These are phyloP conservation scores for Xylaria sp. DNA, from an alignment of 2,329 filamentous ascomycete species.

Conservation along the genomic window DNA sequence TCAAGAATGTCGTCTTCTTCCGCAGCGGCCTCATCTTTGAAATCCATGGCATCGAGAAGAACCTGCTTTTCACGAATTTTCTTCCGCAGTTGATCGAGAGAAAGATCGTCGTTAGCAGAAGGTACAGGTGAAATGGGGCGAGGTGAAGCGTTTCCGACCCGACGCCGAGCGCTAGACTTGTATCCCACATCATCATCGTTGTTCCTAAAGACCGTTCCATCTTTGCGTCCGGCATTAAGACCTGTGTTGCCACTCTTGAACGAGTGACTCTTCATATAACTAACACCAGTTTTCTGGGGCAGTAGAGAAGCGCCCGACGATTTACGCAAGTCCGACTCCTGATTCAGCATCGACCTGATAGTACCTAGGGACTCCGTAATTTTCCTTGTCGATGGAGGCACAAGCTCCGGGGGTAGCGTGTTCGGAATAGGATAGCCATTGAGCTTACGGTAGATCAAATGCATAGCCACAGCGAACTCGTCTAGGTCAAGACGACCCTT, in stretches of 20 bases:
- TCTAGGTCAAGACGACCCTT: slow-evolving; percentile 92
- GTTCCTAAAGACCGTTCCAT: slow-evolving; percentile 94
- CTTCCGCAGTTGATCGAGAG: slow-evolving; percentile 83
- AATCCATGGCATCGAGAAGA: slow-evolving; percentile 91
- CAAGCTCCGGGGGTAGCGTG: slow-evolving; percentile 81
- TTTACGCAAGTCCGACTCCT: slow-evolving; percentile 87
- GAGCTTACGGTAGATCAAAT: slow-evolving; percentile 94
- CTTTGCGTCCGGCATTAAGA: slow-evolving; percentile 65
- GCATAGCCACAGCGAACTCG: slow-evolving; percentile 98
- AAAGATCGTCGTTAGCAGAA: slow-evolving; percentile 70
- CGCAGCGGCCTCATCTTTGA: slow-evolving; percentile 80
- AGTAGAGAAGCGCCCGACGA: slow-evolving; percentile 83
- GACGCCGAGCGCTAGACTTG: slow-evolving; percentile 84
- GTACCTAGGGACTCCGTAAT: slow-evolving; percentile 89
- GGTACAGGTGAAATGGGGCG: slow-evolving; percentile 70
- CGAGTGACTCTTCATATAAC: slow-evolving; percentile 93
- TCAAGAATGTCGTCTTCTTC: slow-evolving; percentile 93
- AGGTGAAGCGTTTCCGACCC: slow-evolving; percentile 70
- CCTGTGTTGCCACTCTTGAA: slow-evolving; percentile 64
- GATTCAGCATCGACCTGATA: slow-evolving; percentile 81
- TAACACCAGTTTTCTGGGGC: slow-evolving; percentile 95
- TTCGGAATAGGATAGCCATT: slow-evolving; percentile 92
- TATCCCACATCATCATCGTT: slow-evolving; percentile 92
- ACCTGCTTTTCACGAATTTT: slow-evolving; percentile 92
- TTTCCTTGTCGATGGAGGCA: slow-evolving; percentile 91